Conservation (phyloP, 768 basidiomycete genomes). For the Sporobolomyces roseus region DNA sequence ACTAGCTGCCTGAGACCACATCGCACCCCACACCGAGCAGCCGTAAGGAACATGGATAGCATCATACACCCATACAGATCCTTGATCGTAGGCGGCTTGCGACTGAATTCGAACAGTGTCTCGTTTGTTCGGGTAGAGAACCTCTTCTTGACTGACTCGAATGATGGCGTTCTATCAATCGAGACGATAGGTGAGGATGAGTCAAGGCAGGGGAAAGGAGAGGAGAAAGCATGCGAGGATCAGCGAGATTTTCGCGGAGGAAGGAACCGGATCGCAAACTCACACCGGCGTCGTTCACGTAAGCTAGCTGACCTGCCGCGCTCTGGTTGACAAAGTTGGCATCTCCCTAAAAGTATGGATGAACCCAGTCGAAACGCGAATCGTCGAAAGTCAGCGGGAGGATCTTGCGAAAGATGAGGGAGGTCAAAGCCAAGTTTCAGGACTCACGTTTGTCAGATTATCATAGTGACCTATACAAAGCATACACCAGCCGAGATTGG, state of each 20-base stretch:
- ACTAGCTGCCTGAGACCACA: conserved; percentile 12
- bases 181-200: no score
- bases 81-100: conserved; percentile 20
- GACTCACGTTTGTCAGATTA: conserved; percentile 26
- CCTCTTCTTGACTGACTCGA: conserved; percentile 33
- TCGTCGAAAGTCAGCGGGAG: no score
- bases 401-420: neutral
- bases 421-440: no score
- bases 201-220: no score
- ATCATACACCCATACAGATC: conserved; percentile 40
- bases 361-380: no score
- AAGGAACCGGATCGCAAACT: no score
- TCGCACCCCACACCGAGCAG: conserved; percentile 47
- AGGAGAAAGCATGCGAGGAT: no score
- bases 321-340: conserved; percentile 25
- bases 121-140: conserved; percentile 43
- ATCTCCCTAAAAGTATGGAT: neutral
- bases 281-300: conserved; percentile 31
- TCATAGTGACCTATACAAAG: conserved; percentile 29
- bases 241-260: no score
- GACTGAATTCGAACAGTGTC: conserved; percentile 43
- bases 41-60: conserved; percentile 55
- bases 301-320: conserved; percentile 17
- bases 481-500: no score
- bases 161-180: conserved; percentile 36